phyloP scores from a whole-genome alignment of 768 basidiomycete species.

The Naematelia encephala region DNA sequence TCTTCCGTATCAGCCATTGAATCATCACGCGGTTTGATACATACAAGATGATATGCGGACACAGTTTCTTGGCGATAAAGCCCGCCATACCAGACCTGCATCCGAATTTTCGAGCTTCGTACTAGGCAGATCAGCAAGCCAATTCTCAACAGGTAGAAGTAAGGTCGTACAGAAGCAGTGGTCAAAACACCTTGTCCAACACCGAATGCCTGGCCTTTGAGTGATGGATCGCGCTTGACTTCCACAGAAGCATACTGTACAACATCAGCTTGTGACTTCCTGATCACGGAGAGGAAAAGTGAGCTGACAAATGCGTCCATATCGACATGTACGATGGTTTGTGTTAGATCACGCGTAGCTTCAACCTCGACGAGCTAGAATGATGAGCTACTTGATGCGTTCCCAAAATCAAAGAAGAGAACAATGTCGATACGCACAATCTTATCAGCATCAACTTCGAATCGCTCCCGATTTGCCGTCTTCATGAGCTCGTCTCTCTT shows the following conservation, averaged over 20 bases:
- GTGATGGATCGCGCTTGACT: slow-evolving; percentile 35
- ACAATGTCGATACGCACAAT: slow-evolving; percentile 56
- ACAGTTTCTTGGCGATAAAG: slow-evolving; percentile 89
- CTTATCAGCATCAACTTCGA: slow-evolving; percentile 67
- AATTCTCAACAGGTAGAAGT: not conserved
- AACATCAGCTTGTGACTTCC: slow-evolving; percentile 48
- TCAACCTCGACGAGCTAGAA: slow-evolving; percentile 64
- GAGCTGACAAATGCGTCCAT: slow-evolving; percentile 77
- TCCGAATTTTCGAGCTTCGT: slow-evolving; percentile 85
- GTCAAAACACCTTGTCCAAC: slow-evolving; percentile 80
- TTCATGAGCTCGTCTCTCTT: slow-evolving; percentile 41
- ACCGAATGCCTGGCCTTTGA: slow-evolving; percentile 55
- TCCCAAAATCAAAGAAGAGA: not conserved
- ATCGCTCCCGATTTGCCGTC: slow-evolving; percentile 53
- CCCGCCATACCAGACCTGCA: slow-evolving; percentile 96
- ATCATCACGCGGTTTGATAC: slow-evolving; percentile 5
- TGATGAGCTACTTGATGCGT: slow-evolving; percentile 4
- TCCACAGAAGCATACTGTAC: slow-evolving; percentile 54
- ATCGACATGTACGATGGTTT: slow-evolving; percentile 88
- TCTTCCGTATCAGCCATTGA: not conserved
- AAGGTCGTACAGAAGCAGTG: slow-evolving; percentile 62
- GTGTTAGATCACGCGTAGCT: slow-evolving; percentile 68
- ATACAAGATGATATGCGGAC: slow-evolving; percentile 73
- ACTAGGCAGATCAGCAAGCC: slow-evolving; percentile 55
- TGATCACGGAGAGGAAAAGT: slow-evolving; percentile 55